A percentile compares a stretch with the other conserved stretches of the same genome.
Evolutionary conservation across 176 grass and related monocot species (phyloP).

Genomic region (Oryza coarctata): DNA sequence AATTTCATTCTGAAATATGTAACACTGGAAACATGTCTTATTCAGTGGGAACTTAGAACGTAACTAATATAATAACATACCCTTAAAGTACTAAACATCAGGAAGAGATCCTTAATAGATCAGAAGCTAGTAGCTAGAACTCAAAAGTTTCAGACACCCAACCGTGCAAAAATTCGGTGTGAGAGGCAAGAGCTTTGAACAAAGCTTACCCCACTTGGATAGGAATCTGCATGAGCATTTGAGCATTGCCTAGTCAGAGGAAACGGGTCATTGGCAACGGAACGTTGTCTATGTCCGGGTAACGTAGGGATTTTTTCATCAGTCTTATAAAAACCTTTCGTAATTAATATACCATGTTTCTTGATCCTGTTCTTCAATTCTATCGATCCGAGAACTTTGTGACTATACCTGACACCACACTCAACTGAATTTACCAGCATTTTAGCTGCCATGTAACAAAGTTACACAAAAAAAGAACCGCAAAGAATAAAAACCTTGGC

Average conservation of each 20-base stretch:
- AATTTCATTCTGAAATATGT: too few relatives aligned
- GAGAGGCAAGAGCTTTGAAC: not conserved
- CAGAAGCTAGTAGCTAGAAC: not conserved
- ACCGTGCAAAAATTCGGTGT: not conserved
- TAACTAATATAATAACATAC: not conserved
- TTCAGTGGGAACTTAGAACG: not conserved
- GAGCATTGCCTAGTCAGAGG: too few relatives aligned
- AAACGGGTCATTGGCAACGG: too few relatives aligned
- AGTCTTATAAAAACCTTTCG: too few relatives aligned
- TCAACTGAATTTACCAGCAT: not conserved
- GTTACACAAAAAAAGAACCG: conserved; percentile 29
- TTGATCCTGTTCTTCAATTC: too few relatives aligned
- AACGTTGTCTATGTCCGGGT: too few relatives aligned
- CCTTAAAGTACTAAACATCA: not conserved
- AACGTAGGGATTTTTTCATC: too few relatives aligned
- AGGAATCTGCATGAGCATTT: conserved; percentile 8
- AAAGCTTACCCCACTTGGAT: not conserved
- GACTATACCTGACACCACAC: conserved; percentile 18
- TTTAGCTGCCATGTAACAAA: conserved; percentile 13
- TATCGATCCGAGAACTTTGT: too few relatives aligned
- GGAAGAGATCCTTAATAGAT: not conserved
- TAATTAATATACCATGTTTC: too few relatives aligned
- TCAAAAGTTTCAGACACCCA: not conserved
- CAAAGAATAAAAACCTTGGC: conserved; percentile 33
- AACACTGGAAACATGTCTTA: not conserved